Evolutionary conservation across 2,329 filamentous ascomycete genomes (phyloP), one percentile per base, ranked within the genome.

Genomic region (Fusarium chaquense): DNA sequence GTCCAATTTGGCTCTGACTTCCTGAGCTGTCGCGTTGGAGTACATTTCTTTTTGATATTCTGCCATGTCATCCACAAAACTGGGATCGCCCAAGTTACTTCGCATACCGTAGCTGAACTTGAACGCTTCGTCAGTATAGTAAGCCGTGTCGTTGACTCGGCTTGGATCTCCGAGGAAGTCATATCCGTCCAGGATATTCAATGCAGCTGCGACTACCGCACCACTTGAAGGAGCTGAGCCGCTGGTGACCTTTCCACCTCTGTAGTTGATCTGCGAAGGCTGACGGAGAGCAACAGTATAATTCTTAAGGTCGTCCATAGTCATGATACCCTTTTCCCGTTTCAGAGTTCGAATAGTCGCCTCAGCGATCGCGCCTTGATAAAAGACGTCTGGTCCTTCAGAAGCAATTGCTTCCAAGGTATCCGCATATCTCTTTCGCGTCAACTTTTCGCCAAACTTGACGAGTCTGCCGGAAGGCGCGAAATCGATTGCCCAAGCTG

Each of bases 401-500:
- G 85, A 76, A 0, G 91, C 91, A 70, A 96, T 92, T 0, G 82
- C 83, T 75, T 94, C 90, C 0, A 96, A 83, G 0, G 91, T 93
- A 64, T 91, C 81, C 1, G 91, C 92, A 77, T 92, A 94, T 40
- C 93, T 85, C 75, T 89, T 91, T 26, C 92, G 84, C 0, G 90
- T 93, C 67, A 96, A 92, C 1, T 80, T 91, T 70, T 96, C 91
- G n/a, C 90, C 90, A 4, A 92, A 77, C 22, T 84, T 83, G 2
- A 94, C 74, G 1, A 88, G 81, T 3, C 83, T 88, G 5, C 93
- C 93, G 61, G 91, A 87, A 0, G 93, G 93, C 3, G 93, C 93
- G 78, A 97, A 97, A 77, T 97, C 94, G 30, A 93, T 81, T 0
- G 93, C 92, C 91, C 93, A 97, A 0, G 87, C 85, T 0, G 91